These are phyloP conservation scores for Epichloe elymi DNA, from an alignment of 2,329 filamentous ascomycete genomes.

Conservation along the genomic window DNA sequence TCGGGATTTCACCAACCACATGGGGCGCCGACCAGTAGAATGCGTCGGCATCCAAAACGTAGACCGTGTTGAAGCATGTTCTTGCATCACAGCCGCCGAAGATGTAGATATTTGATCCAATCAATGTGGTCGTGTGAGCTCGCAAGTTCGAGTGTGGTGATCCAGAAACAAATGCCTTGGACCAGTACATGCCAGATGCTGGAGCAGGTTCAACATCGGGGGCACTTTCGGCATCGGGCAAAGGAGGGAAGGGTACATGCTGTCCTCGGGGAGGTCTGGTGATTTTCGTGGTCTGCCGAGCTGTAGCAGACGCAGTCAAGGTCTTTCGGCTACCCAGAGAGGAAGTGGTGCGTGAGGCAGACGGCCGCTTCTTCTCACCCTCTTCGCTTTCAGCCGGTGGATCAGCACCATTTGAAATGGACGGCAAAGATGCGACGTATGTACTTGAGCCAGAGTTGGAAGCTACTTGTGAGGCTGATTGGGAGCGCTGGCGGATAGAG, in stretches of 20 bases:
- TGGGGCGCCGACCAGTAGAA: slow-evolving; percentile 57
- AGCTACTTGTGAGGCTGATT: slow-evolving; percentile 30
- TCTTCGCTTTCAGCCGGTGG: slow-evolving; percentile 15
- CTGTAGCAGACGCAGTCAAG: slow-evolving; percentile 7
- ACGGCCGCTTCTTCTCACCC: slow-evolving; percentile 16
- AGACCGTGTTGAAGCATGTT: slow-evolving; percentile 56
- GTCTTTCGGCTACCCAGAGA: slow-evolving; percentile 17
- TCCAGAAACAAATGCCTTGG: slow-evolving; percentile 50
- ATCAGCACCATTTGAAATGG: slow-evolving; percentile 13
- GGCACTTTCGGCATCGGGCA: slow-evolving; percentile 41
- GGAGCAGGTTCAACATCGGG: slow-evolving; percentile 50
- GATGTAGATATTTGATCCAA: slow-evolving; percentile 54
- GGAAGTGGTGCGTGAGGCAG: background rate
- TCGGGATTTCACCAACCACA: slow-evolving; percentile 50
- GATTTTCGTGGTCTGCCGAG: slow-evolving; percentile 7
- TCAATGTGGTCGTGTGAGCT: slow-evolving; percentile 52
- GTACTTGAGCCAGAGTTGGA: slow-evolving; percentile 16
- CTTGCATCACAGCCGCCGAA: slow-evolving; percentile 57
- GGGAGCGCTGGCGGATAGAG: slow-evolving; percentile 40
- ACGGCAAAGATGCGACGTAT: slow-evolving; percentile 11
- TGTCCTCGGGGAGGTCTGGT: slow-evolving; percentile 22
- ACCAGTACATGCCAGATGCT: slow-evolving; percentile 63
- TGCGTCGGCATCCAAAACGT: slow-evolving; percentile 55
- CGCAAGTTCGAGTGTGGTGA: slow-evolving; percentile 46
- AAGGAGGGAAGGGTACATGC: slow-evolving; percentile 40